phyloP scores from a whole-genome alignment of 2,329 filamentous ascomycete species.

The Diaporthe batatas region DNA sequence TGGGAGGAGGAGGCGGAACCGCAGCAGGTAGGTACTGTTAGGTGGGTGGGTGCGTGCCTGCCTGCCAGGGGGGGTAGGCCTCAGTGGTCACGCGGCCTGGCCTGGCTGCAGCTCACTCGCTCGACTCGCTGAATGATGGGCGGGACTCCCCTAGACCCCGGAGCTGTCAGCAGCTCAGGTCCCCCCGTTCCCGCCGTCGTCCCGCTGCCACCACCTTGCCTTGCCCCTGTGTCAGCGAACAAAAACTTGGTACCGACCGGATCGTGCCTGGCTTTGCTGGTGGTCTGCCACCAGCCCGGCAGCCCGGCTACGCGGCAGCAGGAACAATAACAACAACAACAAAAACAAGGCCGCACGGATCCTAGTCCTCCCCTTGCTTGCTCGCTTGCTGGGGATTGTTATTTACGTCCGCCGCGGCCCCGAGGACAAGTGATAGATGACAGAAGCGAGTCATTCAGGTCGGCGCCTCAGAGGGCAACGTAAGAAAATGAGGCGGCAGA shows the following conservation, averaged over 20 bases:
- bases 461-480: neutral
- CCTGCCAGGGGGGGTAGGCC: neutral
- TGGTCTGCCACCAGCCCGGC: neutral
- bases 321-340: no score
- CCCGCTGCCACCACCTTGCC: constrained; percentile 6
- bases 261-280: neutral
- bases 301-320: neutral
- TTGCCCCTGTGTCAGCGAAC: neutral
- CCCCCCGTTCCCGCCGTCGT: neutral
- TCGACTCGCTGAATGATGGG: no score
- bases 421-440: neutral
- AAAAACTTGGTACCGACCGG: neutral
- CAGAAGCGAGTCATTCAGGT: constrained; percentile 17
- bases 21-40: no score
- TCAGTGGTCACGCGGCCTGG: neutral
- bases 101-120: no score
- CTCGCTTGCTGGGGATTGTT: constrained; percentile 6
- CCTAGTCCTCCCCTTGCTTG: neutral
- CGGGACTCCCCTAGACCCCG: no score
- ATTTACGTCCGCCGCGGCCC: neutral
- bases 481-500: neutral
- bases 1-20: neutral
- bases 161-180: no score
- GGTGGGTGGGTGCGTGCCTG: no score
- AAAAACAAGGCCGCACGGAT: neutral